Evolutionary conservation across 305 asterid genomes (phyloP).

Genomic region (Fraxinus platypoda): DNA sequence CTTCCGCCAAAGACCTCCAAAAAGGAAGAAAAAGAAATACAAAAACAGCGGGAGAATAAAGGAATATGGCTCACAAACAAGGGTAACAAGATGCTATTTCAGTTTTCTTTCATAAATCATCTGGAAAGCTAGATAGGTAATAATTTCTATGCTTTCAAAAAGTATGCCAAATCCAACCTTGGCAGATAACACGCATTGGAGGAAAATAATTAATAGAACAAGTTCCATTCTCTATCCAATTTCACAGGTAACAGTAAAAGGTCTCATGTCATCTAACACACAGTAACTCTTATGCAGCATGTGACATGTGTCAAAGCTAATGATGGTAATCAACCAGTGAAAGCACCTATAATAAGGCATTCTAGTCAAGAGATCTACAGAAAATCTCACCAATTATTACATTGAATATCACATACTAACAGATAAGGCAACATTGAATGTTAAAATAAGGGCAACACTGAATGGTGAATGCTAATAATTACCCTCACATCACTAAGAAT

Average conservation of each 20-base stretch:
- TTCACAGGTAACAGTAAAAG: not conserved
- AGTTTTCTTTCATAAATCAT: not conserved
- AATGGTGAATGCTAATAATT: not conserved
- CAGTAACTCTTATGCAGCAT: not conserved
- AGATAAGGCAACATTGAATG: not conserved
- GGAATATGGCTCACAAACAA: not conserved
- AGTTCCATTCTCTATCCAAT: not conserved
- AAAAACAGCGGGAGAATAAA: not conserved
- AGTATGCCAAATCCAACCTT: not conserved
- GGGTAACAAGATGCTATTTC: not conserved
- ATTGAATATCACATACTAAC: not conserved
- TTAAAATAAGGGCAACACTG: not conserved
- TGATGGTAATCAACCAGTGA: not conserved
- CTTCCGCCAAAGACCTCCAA: not conserved
- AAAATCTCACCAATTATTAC: not conserved
- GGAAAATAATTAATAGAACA: not conserved
- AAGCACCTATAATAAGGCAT: not conserved
- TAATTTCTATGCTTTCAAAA: not conserved
- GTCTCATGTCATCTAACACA: not conserved
- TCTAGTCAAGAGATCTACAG: not conserved
- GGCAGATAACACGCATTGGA: not conserved
- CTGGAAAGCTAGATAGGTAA: not conserved
- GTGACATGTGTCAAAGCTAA: not conserved
- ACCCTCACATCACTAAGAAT: not conserved
- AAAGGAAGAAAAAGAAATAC: not conserved